These are phyloP conservation scores for Biancaea sappan DNA, from an alignment of 306 rosid species.

Conservation along the genomic window DNA sequence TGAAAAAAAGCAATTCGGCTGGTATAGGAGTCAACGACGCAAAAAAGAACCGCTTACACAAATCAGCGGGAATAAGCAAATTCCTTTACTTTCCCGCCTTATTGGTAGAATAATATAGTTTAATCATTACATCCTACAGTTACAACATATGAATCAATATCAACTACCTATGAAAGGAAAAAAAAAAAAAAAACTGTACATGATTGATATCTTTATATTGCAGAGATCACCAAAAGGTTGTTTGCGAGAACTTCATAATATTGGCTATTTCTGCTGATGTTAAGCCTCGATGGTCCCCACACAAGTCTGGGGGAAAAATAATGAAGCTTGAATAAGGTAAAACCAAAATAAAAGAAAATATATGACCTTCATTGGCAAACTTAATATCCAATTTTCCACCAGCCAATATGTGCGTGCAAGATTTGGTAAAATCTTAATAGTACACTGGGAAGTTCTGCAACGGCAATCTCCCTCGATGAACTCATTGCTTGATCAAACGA, in stretches of 20 bases:
- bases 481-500: constrained; percentile 71
- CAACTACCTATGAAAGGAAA: constrained; percentile 35
- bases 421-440: constrained; percentile 16
- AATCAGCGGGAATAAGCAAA: neutral
- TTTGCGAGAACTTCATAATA: constrained; percentile 15
- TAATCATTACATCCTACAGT: constrained; percentile 38
- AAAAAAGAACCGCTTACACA: constrained; percentile 13
- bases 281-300: constrained; percentile 23
- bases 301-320: constrained; percentile 24
- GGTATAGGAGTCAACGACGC: neutral
- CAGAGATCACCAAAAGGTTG: constrained; percentile 14
- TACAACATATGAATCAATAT: constrained; percentile 47
- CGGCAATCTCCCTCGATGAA: constrained; percentile 13
- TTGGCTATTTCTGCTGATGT: constrained; percentile 21
- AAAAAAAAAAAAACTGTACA: constrained; percentile 37
- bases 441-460: constrained; percentile 27
- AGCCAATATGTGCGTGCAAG: constrained; percentile 22
- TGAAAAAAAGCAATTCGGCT: constrained; percentile 7
- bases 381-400: constrained; percentile 30
- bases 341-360: constrained; percentile 11
- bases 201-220: constrained; percentile 28
- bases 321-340: constrained; percentile 31
- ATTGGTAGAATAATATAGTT: constrained; percentile 28
- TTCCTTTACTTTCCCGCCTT: constrained; percentile 23
- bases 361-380: constrained; percentile 22